Conservation (phyloP, 108 stramenopile genomes). For the Pseudonitzschia multiseries region DNA sequence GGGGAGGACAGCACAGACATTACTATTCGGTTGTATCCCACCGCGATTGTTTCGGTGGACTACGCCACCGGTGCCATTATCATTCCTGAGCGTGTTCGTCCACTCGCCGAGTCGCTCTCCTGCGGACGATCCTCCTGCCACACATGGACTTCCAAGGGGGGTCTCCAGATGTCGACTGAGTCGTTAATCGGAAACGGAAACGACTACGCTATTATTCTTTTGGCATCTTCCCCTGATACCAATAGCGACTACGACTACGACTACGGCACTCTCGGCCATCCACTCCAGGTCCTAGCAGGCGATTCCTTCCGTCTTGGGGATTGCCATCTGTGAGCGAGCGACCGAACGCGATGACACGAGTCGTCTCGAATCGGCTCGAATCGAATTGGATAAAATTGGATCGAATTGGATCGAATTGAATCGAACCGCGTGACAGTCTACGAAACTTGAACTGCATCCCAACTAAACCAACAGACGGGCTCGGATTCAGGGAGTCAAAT, state of each 20-base stretch:
- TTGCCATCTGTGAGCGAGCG: not conserved
- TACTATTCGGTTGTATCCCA: not conserved
- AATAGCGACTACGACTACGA: too few species aligned
- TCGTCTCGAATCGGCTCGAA: too few species aligned
- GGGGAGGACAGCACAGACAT: not conserved
- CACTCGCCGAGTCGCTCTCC: not conserved
- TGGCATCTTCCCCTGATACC: not conserved
- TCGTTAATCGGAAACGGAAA: not conserved
- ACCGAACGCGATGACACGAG: too few species aligned
- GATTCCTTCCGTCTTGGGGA: slow-evolving; percentile 7
- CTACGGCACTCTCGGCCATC: not conserved
- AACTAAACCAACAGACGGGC: too few species aligned
- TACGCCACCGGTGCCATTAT: not conserved
- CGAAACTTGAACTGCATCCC: too few species aligned
- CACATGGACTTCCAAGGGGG: slow-evolving; percentile 8
- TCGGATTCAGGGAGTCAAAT: too few species aligned
- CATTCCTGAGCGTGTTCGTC: not conserved
- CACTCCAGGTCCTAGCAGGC: not conserved
- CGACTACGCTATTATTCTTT: not conserved
- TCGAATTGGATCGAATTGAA: too few species aligned
- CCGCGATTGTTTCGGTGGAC: not conserved
- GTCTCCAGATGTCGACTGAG: slow-evolving; percentile 7
- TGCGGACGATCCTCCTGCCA: slow-evolving; percentile 7
- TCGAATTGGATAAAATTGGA: too few species aligned
- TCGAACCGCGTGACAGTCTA: too few species aligned